These are phyloP conservation scores for Cutaneotrichosporon mucoides DNA, from an alignment of 1,284 basidiomycete genomes.

Conservation along the genomic window DNA sequence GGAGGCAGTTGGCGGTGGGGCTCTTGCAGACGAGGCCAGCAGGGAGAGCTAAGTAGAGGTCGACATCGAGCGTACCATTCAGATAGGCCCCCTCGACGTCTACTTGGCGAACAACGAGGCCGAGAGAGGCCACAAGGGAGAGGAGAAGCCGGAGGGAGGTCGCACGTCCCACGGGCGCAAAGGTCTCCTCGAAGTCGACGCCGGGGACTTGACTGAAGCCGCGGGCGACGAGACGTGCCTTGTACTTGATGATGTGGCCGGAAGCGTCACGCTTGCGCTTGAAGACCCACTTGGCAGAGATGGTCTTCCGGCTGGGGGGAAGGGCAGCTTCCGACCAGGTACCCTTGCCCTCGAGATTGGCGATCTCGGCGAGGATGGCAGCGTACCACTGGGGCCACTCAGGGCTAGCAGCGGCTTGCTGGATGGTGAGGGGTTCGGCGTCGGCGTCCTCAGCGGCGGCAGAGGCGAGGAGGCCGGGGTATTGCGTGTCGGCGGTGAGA, in stretches of 20 bases:
- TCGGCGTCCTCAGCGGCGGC: too few relatives aligned
- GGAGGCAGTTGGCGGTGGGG: constrained; percentile 4
- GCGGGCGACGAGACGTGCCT: constrained; percentile 50
- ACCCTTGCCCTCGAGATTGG: neutral
- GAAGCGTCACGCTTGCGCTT: constrained; percentile 44
- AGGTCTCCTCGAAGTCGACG: constrained; percentile 52
- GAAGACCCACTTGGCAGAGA: constrained; percentile 26
- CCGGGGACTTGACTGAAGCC: constrained; percentile 52
- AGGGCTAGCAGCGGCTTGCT: too few relatives aligned
- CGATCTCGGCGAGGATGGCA: neutral
- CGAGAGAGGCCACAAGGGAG: constrained; percentile 48
- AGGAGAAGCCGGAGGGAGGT: constrained; percentile 48
- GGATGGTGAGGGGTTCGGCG: too few relatives aligned
- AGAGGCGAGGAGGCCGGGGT: too few relatives aligned
- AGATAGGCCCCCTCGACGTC: constrained; percentile 55
- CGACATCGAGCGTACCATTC: constrained; percentile 50
- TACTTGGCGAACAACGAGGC: constrained; percentile 51
- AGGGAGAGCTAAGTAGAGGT: constrained; percentile 45
- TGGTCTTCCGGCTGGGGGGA: neutral
- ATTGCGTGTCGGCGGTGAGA: too few relatives aligned
- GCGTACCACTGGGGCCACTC: neutral
- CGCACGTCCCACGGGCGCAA: constrained; percentile 50
- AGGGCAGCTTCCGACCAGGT: neutral
- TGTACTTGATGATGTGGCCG: constrained; percentile 40
- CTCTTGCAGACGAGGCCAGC: neutral